phyloP scores from a whole-genome alignment of 192 early-diverging fungal species.

The Coemansia brasiliensis region DNA sequence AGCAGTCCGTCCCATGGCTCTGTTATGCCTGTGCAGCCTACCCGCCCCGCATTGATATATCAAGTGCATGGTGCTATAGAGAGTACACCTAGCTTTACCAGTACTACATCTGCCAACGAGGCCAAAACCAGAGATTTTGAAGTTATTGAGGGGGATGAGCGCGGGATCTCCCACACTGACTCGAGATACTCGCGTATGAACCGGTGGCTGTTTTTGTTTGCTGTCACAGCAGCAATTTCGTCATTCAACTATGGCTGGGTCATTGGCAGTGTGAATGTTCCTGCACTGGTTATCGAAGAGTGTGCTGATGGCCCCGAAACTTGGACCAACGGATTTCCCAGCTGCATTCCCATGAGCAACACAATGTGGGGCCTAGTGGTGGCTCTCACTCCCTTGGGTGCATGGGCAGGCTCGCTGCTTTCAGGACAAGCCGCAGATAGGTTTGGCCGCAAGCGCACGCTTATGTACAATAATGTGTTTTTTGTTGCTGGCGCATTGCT shows the following conservation, averaged over 20 bases:
- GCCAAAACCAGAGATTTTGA: conserved; percentile 5
- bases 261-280: conserved; percentile 58
- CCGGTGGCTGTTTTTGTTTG: conserved; percentile 30
- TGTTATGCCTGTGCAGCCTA: neutral
- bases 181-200: conserved; percentile 38
- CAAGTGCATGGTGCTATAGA: conserved; percentile 4
- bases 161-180: conserved; percentile 26
- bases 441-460: conserved; percentile 63
- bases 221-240: conserved; percentile 38
- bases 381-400: conserved; percentile 62
- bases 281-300: conserved; percentile 50
- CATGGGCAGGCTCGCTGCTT: conserved; percentile 62
- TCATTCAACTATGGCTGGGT: conserved; percentile 57
- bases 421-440: conserved; percentile 59
- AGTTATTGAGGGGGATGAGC: conserved; percentile 20
- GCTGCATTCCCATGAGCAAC: conserved; percentile 40
- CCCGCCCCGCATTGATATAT: conserved; percentile 11
- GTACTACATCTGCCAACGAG: conserved; percentile 18
- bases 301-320: conserved; percentile 37
- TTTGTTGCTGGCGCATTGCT: conserved; percentile 68
- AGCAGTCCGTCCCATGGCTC: too few relatives aligned
- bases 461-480: conserved; percentile 66
- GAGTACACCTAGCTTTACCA: conserved; percentile 20
- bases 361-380: conserved; percentile 60
- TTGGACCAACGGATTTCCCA: conserved; percentile 33